Evolutionary conservation across 371 early-diverging fungal genomes (phyloP), one percentile per base, ranked within the genome.

Genomic region (Lichtheimia corymbifera): DNA sequence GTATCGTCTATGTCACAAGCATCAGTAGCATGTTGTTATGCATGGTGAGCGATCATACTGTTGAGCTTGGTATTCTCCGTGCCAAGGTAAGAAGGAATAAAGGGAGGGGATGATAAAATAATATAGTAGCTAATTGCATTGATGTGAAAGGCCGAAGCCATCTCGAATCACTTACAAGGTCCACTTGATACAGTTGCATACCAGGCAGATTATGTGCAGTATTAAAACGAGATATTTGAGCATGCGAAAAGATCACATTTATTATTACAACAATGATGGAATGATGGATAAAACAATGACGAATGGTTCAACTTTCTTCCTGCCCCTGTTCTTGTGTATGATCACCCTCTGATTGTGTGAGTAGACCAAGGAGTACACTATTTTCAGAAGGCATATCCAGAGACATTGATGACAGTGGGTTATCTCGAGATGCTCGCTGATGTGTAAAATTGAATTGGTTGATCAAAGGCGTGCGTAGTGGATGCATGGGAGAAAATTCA

Each of bases 21-120:
- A 82, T 87, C 5, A 80, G 86, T 51, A 66, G 82, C 9, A 88
- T 90, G 88, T 72, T 92, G 17, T 73, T 92, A 2, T 92, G 92
- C 71, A 74, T 90, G 11, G 87, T 90, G 0, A 88, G 86, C 40
- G 76, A 82, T 41, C 70, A 76, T 24, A 68, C 77, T 5, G 86
- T 85, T 12, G 87, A 88, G 61, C 72, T 89, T 7, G 91, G 90
- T 6, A 83, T 90, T 43, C 70, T 92, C 41, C 86, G 83, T 63
- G 85, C 87, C 7, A 92, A 92, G 84, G 84, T 83, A 71, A 62
- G 40, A 55, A 42, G 12, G 24, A n/a, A 44, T 3, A 43, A 11
- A 44, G 30, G 18, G 7, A 49, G 52, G 18, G 17, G 40, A 44
- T 27, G 41, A 24, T n/a, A 14, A 3, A 17, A n/a, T n/a, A n/a